Evolutionary conservation across 371 early-diverging fungal species (phyloP).

Genomic region (Mortierella sp.): DNA sequence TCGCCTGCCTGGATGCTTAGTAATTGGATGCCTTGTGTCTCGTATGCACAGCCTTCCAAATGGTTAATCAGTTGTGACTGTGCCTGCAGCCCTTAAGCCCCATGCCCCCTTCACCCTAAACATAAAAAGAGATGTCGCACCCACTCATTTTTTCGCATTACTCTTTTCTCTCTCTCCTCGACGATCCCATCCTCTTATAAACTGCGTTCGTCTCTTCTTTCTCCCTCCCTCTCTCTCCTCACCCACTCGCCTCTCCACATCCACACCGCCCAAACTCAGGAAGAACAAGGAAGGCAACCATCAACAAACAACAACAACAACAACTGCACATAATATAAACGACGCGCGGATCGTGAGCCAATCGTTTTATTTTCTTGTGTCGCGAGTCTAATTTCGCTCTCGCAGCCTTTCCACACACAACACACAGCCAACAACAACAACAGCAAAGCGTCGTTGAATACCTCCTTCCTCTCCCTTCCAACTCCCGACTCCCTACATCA

Average conservation of each 20-base stretch:
- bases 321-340: not conserved
- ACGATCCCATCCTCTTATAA: not conserved
- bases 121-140: not conserved
- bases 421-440: not conserved
- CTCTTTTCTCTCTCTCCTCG: not conserved
- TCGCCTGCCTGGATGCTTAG: constrained; percentile 7
- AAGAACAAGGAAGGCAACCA: not conserved
- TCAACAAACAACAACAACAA: not conserved
- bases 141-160: not conserved
- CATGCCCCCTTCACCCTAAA: not conserved
- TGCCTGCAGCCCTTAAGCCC: constrained; percentile 15
- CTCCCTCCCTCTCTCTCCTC: not conserved
- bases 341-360: constrained; percentile 13
- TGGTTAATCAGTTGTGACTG: not conserved
- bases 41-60: not conserved
- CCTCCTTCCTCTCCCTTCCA: constrained; percentile 2
- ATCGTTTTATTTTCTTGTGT: not conserved
- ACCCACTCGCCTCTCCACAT: not conserved
- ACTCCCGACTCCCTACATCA: constrained; percentile 18
- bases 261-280: not conserved
- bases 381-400: constrained; percentile 11
- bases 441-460: not conserved
- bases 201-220: not conserved
- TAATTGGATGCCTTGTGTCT: not conserved
- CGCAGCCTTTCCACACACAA: not conserved